Base-by-base conservation (phyloP, 164 flowering plant species). In the Cinnamomum micranthum region DNA sequence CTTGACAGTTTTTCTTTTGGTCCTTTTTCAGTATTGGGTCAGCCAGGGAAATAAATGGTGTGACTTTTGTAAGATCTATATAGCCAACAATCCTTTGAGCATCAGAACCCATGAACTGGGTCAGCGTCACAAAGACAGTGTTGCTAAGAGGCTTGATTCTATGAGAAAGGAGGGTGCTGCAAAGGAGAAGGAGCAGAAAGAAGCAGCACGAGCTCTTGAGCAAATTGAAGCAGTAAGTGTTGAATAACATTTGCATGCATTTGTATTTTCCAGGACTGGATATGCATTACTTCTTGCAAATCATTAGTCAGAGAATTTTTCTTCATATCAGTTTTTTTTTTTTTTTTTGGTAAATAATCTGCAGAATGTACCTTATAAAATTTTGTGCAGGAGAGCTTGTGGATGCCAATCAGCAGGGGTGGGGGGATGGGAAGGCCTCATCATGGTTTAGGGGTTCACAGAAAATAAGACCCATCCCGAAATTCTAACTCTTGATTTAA, bases 11-110 rank as follows among this genome's bases (percentile, higher is more conserved):
- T 55, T 55, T 55, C n/a, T 19, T 19, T 17, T 31, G 50, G 73
- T 76, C 25, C 60, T 64, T 64, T 24, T 77, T 50, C 90, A 94
- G 98, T 94, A 89, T 78, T 93, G 97, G 97, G 95, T 95, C 25
- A 93, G 95, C 76, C 99, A 95, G 83, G 98, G 98, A 1, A 95
- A 95, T 79, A 91, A 95, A 79, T 93, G 97, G 98, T 95, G 98
- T 20, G 98, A 95, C 71, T 89, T 90, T 74, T 95, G 99, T 91
- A 95, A 95, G 77, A 93, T 95, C 66, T 95, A 78, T 78, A 87
- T 94, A 82, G 80, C 97, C 71, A 95, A 88, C 80, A 95, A 94
- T 76, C 94, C 94, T 62, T 77, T 89, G 60, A 91, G 97, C 81
- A 90, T 94, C 67, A 83, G 97, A 81, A 95, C 91, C 76, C 99